Base-by-base conservation (phyloP, 352 stramenopile genomes). In the Phytophthora constricta region DNA sequence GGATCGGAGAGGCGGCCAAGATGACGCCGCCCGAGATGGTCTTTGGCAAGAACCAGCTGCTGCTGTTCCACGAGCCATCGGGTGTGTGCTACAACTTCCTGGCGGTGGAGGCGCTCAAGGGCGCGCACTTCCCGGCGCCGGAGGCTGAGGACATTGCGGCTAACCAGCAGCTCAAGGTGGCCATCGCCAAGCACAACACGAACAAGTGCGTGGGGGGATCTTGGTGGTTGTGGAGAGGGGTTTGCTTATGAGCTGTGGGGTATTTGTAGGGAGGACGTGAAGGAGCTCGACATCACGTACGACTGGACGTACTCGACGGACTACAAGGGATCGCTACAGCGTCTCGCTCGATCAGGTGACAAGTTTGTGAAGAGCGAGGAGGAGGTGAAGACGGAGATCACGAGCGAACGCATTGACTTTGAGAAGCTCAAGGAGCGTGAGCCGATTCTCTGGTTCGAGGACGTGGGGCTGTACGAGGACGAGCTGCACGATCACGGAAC, bases 11-110 rank as follows among this genome's bases (percentile, higher is more conserved):
- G 52, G 79, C 72, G 31, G 71, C 79, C 57, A 87, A 90, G 50
- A 58, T 94, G 69, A 94, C 86, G 58, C 84, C 86, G 22, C 87
- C 87, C 14, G 87, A 95, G 80, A 95, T 95, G 87, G 87, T 95
- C 23, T 95, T 93, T 62, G 87, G 87, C 51, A 83, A 90, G 58
- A 95, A 95, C 64, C 87, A 95, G 59, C 52, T 95, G 57, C 55
- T 93, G 13, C 63, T 95, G 55, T 82, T 81, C 70, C 87, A 95
- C 65, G 79, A 90, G 51, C 70, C 82, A 1, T 84, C 79, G 19
- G 85, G 85, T 23, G 67, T 95, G 33, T 87, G 76, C 62, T 90
- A 91, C 74, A 90, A 87, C 60, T 95, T 95, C 22, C 55, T 93
- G 23, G 84, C 85, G 13, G 71, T 91, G 9, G 87, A 95, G 50